phyloP scores from a whole-genome alignment of 257 asterid species.

The Coffea eugenioides region DNA sequence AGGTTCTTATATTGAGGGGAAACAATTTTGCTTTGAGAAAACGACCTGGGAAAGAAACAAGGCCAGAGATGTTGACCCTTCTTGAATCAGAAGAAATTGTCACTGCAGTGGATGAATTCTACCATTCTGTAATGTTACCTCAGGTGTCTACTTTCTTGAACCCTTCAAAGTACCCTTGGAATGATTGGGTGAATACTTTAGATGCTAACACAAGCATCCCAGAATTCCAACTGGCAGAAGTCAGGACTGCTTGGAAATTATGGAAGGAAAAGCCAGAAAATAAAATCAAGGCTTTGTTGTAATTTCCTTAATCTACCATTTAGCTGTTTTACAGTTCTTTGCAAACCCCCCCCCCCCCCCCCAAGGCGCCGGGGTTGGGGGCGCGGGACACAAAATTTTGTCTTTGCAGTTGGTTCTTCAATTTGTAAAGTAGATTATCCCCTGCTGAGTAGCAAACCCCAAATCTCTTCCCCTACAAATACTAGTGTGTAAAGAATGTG shows the following conservation, averaged over 20 bases:
- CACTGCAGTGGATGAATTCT: constrained; percentile 59
- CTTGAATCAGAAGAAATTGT: constrained; percentile 75
- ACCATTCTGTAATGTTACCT: constrained; percentile 61
- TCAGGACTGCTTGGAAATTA: constrained; percentile 59
- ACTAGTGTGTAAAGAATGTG: neutral
- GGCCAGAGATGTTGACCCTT: constrained; percentile 83
- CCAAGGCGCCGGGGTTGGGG: too few species aligned
- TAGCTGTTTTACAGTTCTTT: neutral
- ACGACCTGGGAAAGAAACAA: constrained; percentile 56
- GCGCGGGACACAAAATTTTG: too few species aligned
- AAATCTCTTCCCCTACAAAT: neutral
- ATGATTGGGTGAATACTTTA: constrained; percentile 63
- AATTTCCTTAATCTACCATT: constrained; percentile 6
- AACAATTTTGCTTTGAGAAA: constrained; percentile 70
- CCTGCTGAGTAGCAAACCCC: neutral
- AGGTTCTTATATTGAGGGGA: constrained; percentile 73
- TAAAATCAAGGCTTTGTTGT: constrained; percentile 31
- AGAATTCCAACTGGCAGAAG: constrained; percentile 57
- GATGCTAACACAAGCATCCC: constrained; percentile 78
- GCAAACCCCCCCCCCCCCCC: too few species aligned
- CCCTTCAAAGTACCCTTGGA: constrained; percentile 69
- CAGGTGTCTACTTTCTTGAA: constrained; percentile 61
- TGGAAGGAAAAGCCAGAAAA: constrained; percentile 53
- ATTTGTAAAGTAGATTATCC: neutral
- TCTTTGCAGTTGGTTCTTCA: neutral